These are phyloP conservation scores for Plasmodium vinckei DNA, from an alignment of 169 alveolate genomes.

Conservation along the genomic window DNA sequence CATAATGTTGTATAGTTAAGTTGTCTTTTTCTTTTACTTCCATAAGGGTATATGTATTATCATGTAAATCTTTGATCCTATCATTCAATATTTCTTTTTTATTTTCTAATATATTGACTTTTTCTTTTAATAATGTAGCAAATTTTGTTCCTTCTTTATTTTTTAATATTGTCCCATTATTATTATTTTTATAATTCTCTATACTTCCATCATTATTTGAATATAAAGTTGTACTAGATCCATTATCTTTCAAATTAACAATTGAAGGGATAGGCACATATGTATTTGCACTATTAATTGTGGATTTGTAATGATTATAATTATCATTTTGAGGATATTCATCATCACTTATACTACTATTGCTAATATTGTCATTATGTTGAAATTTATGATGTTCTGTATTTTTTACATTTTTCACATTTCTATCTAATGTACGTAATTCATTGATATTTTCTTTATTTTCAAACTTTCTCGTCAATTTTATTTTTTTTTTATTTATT, in stretches of 20 bases:
- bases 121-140: slow-evolving; percentile 27
- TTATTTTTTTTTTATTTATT: too few species aligned
- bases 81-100: slow-evolving; percentile 50
- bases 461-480: too few species aligned
- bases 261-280: slow-evolving; percentile 10
- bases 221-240: slow-evolving; percentile 30
- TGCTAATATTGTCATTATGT: too few species aligned
- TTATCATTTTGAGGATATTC: too few species aligned
- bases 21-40: slow-evolving; percentile 54
- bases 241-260: slow-evolving; percentile 16
- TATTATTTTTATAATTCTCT: neutral
- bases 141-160: slow-evolving; percentile 10
- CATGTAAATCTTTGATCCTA: slow-evolving; percentile 58
- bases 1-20: slow-evolving; percentile 69
- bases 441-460: too few species aligned
- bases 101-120: slow-evolving; percentile 37
- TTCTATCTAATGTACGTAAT: too few species aligned
- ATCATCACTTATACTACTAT: too few species aligned
- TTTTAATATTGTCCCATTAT: slow-evolving; percentile 29
- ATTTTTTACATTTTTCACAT: too few species aligned
- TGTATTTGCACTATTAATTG: slow-evolving; percentile 40
- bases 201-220: slow-evolving; percentile 29
- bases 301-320: slow-evolving; percentile 7
- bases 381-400: too few species aligned
- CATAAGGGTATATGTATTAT: slow-evolving; percentile 48